Base-by-base conservation (phyloP, 2,329 filamentous ascomycete genomes). In the Grosmannia huntii region DNA sequence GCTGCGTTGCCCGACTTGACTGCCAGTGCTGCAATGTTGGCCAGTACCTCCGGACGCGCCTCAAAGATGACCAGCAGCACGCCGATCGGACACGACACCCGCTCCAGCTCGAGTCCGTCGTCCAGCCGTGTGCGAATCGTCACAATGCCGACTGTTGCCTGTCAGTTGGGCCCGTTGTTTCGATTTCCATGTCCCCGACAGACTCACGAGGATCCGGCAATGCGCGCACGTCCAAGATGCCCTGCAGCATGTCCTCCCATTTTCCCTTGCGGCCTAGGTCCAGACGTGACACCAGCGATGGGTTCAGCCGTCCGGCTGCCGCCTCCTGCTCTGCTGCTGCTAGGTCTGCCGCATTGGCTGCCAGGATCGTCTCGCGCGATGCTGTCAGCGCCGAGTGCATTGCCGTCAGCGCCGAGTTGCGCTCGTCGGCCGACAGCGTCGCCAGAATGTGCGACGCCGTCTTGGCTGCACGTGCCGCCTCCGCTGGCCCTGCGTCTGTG, bases 41-140 rank as follows among this genome's bases (percentile, higher is more conserved):
- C 94, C 68, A 99, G 96, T 63, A 99, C 94, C 73, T 99, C 94
- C 7, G 94, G 94, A 9, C 94, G 87, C 41, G 94, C 94, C 74
- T 99, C 94, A 68, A 99, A 99, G 68, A 99, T 97, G 73, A 99
- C 94, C 64, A 99, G 81, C 49, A 99, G 82, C n/a, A 97, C 91
- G 60, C 94, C 94, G 65, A 99, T 97, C 6, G 94, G 94, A 69
- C 90, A 96, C 48, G 89, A 90, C 53, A 96, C 87, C 62, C 91
- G 85, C 69, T 96, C 90, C 60, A 99, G 80, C 56, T 86, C 79
- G 57, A 99, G 80, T 57, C 85, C 87, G 65, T 96, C 87, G 70
- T 97, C 94, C 12, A 99, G 80, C 59, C 85, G 81, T 51, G 90
- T 97, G 62, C 87, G 84, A 67, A 95, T 76, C 48, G 89, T 91